These are phyloP conservation scores for Oryza meridionalis DNA, from an alignment of 176 grass and related monocot species.

Conservation along the genomic window DNA sequence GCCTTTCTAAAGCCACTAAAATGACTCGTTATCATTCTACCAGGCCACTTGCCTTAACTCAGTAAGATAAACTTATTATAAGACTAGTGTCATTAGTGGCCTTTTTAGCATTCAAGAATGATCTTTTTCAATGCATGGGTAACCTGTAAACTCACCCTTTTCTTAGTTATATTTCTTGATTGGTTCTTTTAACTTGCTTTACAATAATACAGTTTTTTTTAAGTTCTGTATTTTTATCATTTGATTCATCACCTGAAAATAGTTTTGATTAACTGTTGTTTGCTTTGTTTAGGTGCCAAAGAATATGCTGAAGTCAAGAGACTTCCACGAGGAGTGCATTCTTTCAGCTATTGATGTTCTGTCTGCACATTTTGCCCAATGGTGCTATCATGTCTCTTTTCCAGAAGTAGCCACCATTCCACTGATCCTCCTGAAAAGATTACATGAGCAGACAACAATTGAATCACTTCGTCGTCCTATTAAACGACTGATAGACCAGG, in stretches of 20 bases:
- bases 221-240: constrained; percentile 5
- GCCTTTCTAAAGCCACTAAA: neutral
- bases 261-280: constrained; percentile 19
- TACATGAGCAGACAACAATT: constrained; percentile 55
- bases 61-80: neutral
- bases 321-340: constrained; percentile 75
- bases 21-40: neutral
- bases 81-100: neutral
- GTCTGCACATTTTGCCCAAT: constrained; percentile 76
- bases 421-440: constrained; percentile 81
- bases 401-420: constrained; percentile 87
- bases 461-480: constrained; percentile 66
- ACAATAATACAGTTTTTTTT: neutral
- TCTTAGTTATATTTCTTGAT: neutral
- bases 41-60: neutral
- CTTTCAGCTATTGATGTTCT: constrained; percentile 70
- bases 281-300: constrained; percentile 67
- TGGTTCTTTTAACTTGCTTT: constrained; percentile 3
- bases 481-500: constrained; percentile 87
- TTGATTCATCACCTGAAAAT: constrained; percentile 11
- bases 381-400: constrained; percentile 95
- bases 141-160: neutral
- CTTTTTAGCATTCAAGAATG: neutral
- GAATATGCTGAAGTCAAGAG: constrained; percentile 61
- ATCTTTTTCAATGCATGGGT: neutral